Evolutionary conservation across 192 early-diverging fungal genomes (phyloP), one percentile per base, ranked within the genome.

Genomic region (Entomortierella lignicola): DNA sequence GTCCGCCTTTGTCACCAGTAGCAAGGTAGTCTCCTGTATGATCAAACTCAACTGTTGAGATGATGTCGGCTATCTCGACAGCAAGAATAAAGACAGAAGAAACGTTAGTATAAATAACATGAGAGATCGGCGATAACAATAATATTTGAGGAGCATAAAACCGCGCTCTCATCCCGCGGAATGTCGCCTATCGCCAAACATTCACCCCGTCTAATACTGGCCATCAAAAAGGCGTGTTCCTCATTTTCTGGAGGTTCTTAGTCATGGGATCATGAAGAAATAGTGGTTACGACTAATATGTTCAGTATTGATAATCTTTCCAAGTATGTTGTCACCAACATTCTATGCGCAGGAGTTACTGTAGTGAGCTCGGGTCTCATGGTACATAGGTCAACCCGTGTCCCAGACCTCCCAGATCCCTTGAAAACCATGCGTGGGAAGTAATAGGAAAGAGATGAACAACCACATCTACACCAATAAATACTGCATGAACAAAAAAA

Each of bases 21-120:
- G 96, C 97, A 55, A 99, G 87, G 69, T 95, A 99, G 80, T 98
- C 94, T 60, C 97, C 97, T 18, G 96, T 95, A 25, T 94, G 91
- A 85, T 99, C 96, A 83, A 99, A 99, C 84, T 99, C 97, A 15
- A 99, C 97, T 8, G 96, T 94, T 66, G 96, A 97, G 62, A 99
- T 99, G 66, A 99, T 99, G 83, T 99, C 97, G 68, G 97, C 97
- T 99, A 72, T 50, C 0, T 27, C 34, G 34, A 37, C 10, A 10
- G 34, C 34, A 37, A 37, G 4, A 37, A 37, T 10, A 10, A 37
- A 37, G 10, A 37, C 5, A 37, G 10, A 37, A 37, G 10, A 37
- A 37, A 37, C 4, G 10, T 7, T 7, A 37, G 10, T 4, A 37
- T 7, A 47, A 20, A 47, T 6, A 13, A 42, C 13, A 6, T 10